Percentiles rank a stretch among this genome's conserved stretches.
Evolutionary conservation across 1,139 yeast species (phyloP).

Genomic region (Candida tetrigidarum): DNA sequence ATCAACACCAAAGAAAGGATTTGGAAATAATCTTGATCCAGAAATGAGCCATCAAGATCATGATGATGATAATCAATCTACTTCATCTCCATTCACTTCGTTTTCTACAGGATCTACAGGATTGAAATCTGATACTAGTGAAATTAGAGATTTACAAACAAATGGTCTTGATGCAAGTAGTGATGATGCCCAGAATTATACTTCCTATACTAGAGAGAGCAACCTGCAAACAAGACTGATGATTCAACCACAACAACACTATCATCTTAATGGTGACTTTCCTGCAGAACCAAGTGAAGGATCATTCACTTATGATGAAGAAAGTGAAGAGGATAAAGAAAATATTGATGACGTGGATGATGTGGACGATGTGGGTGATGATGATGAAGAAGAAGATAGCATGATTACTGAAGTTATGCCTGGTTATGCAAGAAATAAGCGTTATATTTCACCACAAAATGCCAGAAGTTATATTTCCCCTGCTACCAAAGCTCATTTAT

Average conservation of each 20-base stretch:
- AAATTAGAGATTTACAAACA: slow-evolving; percentile 5
- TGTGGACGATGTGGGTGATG: background rate
- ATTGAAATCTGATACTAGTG: slow-evolving; percentile 22
- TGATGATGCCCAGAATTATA: slow-evolving; percentile 24
- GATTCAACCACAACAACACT: slow-evolving; percentile 19
- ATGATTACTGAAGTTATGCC: background rate
- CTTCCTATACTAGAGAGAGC: slow-evolving; percentile 23
- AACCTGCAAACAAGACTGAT: slow-evolving; percentile 7
- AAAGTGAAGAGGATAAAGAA: slow-evolving; percentile 3
- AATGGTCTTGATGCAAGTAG: slow-evolving; percentile 11
- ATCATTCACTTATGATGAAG: slow-evolving; percentile 36
- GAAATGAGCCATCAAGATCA: no score
- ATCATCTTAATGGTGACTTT: no score
- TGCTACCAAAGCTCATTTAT: slow-evolving; percentile 1
- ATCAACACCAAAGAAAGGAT: slow-evolving; percentile 39
- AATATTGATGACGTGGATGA: slow-evolving; percentile 23
- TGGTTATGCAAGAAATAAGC: background rate
- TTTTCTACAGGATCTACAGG: slow-evolving; percentile 24
- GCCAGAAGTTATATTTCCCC: slow-evolving; percentile 1
- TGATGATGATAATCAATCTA: slow-evolving; percentile 22
- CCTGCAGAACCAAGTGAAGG: slow-evolving; percentile 19
- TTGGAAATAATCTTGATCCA: slow-evolving; percentile 18
- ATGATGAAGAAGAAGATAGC: background rate
- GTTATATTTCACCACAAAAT: background rate
- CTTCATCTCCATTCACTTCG: slow-evolving; percentile 37